phyloP scores from a whole-genome alignment of 139 green algal genomes.

The Edaphochlamys debaryana region DNA sequence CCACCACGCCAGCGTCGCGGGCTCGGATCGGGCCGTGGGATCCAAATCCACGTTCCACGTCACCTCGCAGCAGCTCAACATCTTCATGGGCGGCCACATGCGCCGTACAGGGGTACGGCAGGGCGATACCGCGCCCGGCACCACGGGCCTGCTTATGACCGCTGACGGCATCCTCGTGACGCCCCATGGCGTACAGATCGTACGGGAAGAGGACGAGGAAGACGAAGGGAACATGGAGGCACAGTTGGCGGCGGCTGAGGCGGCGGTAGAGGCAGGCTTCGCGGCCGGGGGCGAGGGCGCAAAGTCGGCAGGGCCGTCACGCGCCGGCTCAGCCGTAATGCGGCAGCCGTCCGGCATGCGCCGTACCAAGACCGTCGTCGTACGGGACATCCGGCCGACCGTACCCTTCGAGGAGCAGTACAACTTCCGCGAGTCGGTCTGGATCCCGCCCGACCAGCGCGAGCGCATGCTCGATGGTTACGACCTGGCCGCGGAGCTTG shows the following conservation, averaged over 20 bases:
- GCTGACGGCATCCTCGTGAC: conserved; percentile 37
- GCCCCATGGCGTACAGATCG: conserved; percentile 23
- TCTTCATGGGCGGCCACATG: conserved; percentile 46
- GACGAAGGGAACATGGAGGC: background rate
- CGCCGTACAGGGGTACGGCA: background rate
- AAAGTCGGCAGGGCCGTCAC: too few relatives aligned
- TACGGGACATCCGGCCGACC: background rate
- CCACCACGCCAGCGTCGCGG: background rate
- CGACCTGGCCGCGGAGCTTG: conserved; percentile 34
- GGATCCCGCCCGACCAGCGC: conserved; percentile 22
- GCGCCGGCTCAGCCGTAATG: too few relatives aligned
- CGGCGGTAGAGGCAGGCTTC: too few relatives aligned
- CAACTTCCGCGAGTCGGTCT: conserved; percentile 26
- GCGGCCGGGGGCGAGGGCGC: too few relatives aligned
- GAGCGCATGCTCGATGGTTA: conserved; percentile 40
- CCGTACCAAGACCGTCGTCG: conserved; percentile 15
- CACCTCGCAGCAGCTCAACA: conserved; percentile 47
- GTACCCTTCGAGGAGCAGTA: conserved; percentile 31
- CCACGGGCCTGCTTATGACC: background rate
- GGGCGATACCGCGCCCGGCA: background rate
- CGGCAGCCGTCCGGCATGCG: background rate
- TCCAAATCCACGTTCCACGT: background rate
- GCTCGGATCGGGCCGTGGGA: background rate
- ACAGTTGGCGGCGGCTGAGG: too few relatives aligned
- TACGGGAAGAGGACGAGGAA: conserved; percentile 1